Evolutionary conservation across 208 protist genomes (phyloP), one percentile per base, ranked within the genome.

Genomic region (Trypanosoma cruzi): DNA sequence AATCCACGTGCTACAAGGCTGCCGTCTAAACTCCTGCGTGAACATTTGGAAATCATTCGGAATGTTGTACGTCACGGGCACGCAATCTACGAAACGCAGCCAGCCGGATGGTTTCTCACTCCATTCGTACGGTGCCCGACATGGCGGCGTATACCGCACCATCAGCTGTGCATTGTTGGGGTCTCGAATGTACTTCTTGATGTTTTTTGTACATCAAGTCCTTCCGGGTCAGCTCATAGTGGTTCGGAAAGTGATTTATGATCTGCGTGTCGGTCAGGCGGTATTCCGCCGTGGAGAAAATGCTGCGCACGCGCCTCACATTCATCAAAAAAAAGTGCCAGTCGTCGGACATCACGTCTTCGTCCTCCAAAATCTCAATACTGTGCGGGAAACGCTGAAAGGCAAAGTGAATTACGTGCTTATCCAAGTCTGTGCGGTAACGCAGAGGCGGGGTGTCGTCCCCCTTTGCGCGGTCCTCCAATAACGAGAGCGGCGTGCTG

Each of bases 241-340:
- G 96, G 71, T 98, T 98, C n/a, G 98, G 98, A 64, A 98, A 99
- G 85, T 99, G 98, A 79, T 99, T 99, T 70, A 99, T 90, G 64
- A 97, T 89, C 64, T 97, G 94, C 10, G 79, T 68, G 36, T 97
- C 93, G 29, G 83, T 74, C 42, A 95, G 83, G 48, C 91, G 77
- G 58, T 89, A 91, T 32, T 89, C 81, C 31, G 78, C 75, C 18
- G 82, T 79, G 46, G 74, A 78, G 67, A 97, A 89, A 24, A 96
- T 69, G 54, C 68, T 76, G 7, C 87, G 84, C 0, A 96, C 82
- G 26, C 82, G 88, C 5, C 70, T 59, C 13, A 96, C 91, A 61
- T 77, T 90, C 82, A 94, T 94, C 90, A 89, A 97, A 69, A 88
- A 96, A 60, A 97, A 84, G 68, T 97, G 68, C 92, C 93, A 97